phyloP scores from a whole-genome alignment of 441 rosid genomes.

The Francoa sonchifolia region DNA sequence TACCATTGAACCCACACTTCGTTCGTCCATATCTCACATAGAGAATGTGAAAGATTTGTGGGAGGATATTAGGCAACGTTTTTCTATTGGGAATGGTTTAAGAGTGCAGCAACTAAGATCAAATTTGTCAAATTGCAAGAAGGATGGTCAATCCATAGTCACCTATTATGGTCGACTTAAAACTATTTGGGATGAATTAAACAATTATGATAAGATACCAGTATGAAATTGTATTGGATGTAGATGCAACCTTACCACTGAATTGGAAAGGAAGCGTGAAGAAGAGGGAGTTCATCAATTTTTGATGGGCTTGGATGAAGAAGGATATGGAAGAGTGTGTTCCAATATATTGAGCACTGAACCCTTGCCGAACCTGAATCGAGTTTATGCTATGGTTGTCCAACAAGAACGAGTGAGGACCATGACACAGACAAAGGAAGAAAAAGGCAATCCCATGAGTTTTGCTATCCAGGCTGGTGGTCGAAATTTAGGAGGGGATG shows the following conservation, averaged over 20 bases:
- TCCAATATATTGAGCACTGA: constrained; percentile 2
- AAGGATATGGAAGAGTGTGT: neutral
- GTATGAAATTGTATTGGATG: too few relatives aligned
- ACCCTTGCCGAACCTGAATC: constrained; percentile 2
- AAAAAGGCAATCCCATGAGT: neutral
- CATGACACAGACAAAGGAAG: neutral
- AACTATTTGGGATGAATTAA: too few relatives aligned
- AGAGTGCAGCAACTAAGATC: neutral
- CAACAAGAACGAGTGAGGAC: neutral
- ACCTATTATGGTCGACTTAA: too few relatives aligned
- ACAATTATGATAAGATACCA: too few relatives aligned
- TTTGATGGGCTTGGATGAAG: constrained; percentile 11
- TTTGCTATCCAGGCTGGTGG: neutral
- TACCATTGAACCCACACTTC: constrained; percentile 5
- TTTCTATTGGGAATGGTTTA: constrained; percentile 6
- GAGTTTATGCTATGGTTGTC: neutral
- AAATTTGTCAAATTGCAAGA: constrained; percentile 2
- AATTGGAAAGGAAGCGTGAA: too few relatives aligned
- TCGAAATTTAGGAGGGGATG: rapidly evolving
- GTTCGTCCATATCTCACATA: constrained; percentile 4
- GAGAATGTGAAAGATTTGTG: constrained; percentile 5
- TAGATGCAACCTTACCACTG: too few relatives aligned
- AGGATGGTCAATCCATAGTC: too few relatives aligned
- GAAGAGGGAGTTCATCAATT: too few relatives aligned
- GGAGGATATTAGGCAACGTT: constrained; percentile 5